A percentile compares a stretch with the other conserved stretches of the same genome.
These are phyloP conservation scores for Trichoderma sp. DNA, from an alignment of 2,329 filamentous ascomycete species.

Conservation along the genomic window DNA sequence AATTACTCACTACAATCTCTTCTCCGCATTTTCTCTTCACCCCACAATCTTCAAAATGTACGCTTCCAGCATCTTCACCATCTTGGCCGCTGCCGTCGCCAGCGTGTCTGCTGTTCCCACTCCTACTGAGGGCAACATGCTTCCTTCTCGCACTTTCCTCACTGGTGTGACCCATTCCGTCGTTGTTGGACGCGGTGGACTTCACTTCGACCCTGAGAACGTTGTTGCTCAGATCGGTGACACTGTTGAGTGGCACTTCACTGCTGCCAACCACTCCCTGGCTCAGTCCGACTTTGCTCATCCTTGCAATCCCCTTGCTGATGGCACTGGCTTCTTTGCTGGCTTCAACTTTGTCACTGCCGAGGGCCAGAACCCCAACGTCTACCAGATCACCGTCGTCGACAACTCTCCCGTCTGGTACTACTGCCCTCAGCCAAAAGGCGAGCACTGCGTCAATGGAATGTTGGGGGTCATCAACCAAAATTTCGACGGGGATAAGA, in stretches of 20 bases:
- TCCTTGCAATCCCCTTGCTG: constrained; percentile 56
- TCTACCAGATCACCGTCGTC: constrained; percentile 23
- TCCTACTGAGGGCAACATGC: not conserved
- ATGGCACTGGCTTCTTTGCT: constrained; percentile 43
- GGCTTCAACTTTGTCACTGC: constrained; percentile 20
- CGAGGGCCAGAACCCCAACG: constrained; percentile 23
- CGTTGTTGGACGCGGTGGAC: constrained; percentile 19
- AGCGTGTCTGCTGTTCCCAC: constrained; percentile 13
- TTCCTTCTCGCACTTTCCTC: not conserved
- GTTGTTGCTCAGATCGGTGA: constrained; percentile 51
- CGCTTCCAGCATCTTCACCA: constrained; percentile 5
- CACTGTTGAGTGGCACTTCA: constrained; percentile 45
- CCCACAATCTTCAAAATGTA: constrained; percentile 15
- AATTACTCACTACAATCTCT: not conserved
- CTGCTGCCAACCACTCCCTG: constrained; percentile 54
- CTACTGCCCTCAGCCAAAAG: constrained; percentile 53
- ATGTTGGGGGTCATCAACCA: constrained; percentile 49
- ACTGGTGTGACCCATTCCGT: constrained; percentile 13
- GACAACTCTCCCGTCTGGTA: constrained; percentile 58
- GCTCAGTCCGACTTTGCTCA: constrained; percentile 57
- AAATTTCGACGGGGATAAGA: constrained; percentile 39
- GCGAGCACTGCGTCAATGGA: constrained; percentile 46
- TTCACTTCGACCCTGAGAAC: constrained; percentile 51
- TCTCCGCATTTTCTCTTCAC: not conserved
- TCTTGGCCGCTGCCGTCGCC: constrained; percentile 12